A percentile compares a stretch with the other conserved stretches of the same genome.
Conservation (phyloP, 441 rosid genomes). For the Jatropha podagrica region DNA sequence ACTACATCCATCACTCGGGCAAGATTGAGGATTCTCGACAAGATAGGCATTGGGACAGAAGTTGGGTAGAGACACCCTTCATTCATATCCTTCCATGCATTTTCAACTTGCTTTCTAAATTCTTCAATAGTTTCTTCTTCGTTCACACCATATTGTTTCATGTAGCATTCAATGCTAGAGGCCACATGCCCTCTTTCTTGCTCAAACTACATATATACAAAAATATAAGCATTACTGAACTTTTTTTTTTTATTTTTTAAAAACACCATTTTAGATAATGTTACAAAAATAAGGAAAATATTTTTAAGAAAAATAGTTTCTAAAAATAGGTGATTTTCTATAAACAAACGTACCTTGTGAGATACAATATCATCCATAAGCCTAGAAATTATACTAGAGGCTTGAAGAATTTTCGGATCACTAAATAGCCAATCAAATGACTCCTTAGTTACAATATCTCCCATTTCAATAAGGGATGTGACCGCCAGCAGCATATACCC, state of each 20-base stretch:
- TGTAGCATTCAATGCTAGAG: slow-evolving; percentile 28
- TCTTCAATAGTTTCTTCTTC: slow-evolving; percentile 16
- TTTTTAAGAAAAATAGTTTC: no score
- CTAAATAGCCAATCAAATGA: slow-evolving; percentile 34
- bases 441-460: slow-evolving; percentile 20
- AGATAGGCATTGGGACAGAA: neutral
- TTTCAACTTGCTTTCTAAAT: slow-evolving; percentile 3
- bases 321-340: no score
- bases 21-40: slow-evolving; percentile 21
- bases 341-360: slow-evolving; percentile 25
- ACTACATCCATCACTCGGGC: slow-evolving; percentile 15
- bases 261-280: no score
- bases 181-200: slow-evolving; percentile 30
- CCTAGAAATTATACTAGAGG: slow-evolving; percentile 26
- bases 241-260: no score
- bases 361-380: slow-evolving; percentile 37
- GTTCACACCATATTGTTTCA: slow-evolving; percentile 26
- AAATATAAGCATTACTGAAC: no score
- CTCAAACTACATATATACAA: slow-evolving; percentile 24
- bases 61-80: slow-evolving; percentile 22
- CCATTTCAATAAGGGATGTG: slow-evolving; percentile 35
- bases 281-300: no score
- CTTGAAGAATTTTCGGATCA: slow-evolving; percentile 32
- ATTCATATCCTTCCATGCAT: slow-evolving; percentile 39
- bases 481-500: slow-evolving; percentile 17